Percentiles rank a stretch among this genome's conserved stretches.
Conservation (phyloP, 495 filamentous ascomycete species). For the Thermochaetoides thermophila region DNA sequence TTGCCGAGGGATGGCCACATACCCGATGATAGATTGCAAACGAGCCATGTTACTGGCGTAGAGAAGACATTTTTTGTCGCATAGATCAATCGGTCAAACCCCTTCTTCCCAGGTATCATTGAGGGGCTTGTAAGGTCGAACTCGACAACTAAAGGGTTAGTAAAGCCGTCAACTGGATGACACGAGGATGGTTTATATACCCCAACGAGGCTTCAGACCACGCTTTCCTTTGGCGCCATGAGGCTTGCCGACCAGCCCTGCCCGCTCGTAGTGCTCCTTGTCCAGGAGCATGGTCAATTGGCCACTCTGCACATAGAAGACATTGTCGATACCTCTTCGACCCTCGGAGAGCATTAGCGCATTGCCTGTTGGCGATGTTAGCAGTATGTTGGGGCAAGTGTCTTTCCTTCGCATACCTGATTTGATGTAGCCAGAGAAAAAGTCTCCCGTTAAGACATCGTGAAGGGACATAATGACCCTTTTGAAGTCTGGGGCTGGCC, state of each 20-base stretch:
- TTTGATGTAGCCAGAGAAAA: conserved; percentile 81
- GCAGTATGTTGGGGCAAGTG: no score
- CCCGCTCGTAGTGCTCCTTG: conserved; percentile 72
- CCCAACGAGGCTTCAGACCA: conserved; percentile 35
- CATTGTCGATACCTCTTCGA: conserved; percentile 59
- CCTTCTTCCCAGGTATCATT: conserved; percentile 85
- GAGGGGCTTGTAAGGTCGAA: conserved; percentile 63
- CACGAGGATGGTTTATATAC: conserved; percentile 15
- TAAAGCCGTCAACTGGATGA: neutral
- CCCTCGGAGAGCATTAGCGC: conserved; percentile 88
- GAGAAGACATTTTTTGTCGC: conserved; percentile 73
- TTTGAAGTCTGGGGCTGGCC: conserved; percentile 40
- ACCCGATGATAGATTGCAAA: conserved; percentile 47
- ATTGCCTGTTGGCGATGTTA: conserved; percentile 61
- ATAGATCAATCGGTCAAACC: conserved; percentile 72
- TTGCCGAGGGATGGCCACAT: conserved; percentile 1
- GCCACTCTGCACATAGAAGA: conserved; percentile 64
- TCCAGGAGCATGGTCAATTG: conserved; percentile 58
- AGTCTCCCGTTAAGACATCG: conserved; percentile 56
- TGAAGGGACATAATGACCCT: conserved; percentile 61
- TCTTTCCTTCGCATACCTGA: conserved; percentile 41
- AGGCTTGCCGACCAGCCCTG: conserved; percentile 67
- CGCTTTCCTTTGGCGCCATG: conserved; percentile 40
- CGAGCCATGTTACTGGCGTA: conserved; percentile 62
- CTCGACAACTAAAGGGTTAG: conserved; percentile 47